Conservation (phyloP, 192 early-diverging fungal species). For the Funneliformis geosporum region DNA sequence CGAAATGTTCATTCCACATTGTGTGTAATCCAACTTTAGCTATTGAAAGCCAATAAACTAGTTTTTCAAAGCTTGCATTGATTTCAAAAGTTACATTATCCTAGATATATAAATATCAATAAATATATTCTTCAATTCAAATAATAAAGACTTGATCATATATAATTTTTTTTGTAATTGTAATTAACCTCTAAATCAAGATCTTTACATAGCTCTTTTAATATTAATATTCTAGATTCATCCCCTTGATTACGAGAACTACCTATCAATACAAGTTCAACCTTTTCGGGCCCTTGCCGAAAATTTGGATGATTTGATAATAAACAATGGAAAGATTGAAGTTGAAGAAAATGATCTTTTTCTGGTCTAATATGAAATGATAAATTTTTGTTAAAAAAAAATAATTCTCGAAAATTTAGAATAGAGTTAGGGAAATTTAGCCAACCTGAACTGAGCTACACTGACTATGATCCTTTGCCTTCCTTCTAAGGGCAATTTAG, state of each 20-base stretch:
- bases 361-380: conserved; percentile 65
- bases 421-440: background rate
- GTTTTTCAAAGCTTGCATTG: conserved; percentile 76
- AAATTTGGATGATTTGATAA: conserved; percentile 61
- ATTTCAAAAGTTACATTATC: conserved; percentile 76
- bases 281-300: conserved; percentile 36
- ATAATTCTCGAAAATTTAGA: background rate
- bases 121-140: background rate
- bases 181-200: conserved; percentile 60
- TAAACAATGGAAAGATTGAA: conserved; percentile 71
- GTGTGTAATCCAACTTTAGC: conserved; percentile 88
- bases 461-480: conserved; percentile 74
- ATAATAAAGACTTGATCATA: background rate
- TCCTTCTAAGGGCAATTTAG: conserved; percentile 49
- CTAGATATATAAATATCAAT: conserved; percentile 33
- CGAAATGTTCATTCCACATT: conserved; percentile 99
- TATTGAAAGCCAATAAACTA: conserved; percentile 61
- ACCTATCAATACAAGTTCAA: conserved; percentile 80
- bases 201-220: conserved; percentile 49
- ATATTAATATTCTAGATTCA: conserved; percentile 59
- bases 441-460: conserved; percentile 87
- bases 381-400: background rate
- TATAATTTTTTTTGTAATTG: background rate
- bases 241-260: conserved; percentile 83
- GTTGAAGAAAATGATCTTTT: conserved; percentile 86